Base-by-base conservation (phyloP, 495 filamentous ascomycete species). In the Penicillium atrosanguineum region DNA sequence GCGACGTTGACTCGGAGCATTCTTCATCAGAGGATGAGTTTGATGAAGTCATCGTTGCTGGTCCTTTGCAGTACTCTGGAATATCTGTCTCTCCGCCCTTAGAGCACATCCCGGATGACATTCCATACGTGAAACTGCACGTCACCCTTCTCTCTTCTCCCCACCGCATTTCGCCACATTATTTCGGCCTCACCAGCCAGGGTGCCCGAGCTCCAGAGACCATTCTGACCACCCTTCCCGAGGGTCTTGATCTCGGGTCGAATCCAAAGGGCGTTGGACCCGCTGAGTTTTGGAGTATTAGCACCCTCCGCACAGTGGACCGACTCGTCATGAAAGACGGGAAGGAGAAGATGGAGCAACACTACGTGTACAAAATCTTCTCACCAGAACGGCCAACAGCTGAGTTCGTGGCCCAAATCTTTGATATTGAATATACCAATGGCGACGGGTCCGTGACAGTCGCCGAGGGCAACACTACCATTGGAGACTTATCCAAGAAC, bases 331-430 rank as follows among this genome's bases (percentile, higher is more conserved):
- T 79, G 0, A 55, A 53, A n/a, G 56, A 64, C 9, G 52, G 73
- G 6, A 56, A 71, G 44, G 60, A 70, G 23, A 57, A 70, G 16
- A 53, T 59, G 0, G 50, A 62, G 36, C 36, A 56, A 16, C 93
- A 98, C 64, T 91, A 89, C 60, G 79, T 96, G 26, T 98, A 97
- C 76, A 98, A 98, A 69, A 88, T 97, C 52, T 98, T 97, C 79
- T 95, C 91, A 0, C 89, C 91, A 0, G 70, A 82, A 36, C 77
- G 75, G 6, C 75, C 90, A 11, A 84, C 83, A 0, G 67, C 82
- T 0, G 65, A 77, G 3, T 92, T 91, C 61, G 62, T 96, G 31
- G 74, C 79, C 11, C 59, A 70, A 8, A 59, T 77, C 18, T 59
- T 78, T 1, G 69, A 64, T 1, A 57, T 76, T 19, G 59, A 69